These are phyloP conservation scores for Coriolopsis trogii DNA, from an alignment of 1,284 basidiomycete genomes.

Conservation along the genomic window DNA sequence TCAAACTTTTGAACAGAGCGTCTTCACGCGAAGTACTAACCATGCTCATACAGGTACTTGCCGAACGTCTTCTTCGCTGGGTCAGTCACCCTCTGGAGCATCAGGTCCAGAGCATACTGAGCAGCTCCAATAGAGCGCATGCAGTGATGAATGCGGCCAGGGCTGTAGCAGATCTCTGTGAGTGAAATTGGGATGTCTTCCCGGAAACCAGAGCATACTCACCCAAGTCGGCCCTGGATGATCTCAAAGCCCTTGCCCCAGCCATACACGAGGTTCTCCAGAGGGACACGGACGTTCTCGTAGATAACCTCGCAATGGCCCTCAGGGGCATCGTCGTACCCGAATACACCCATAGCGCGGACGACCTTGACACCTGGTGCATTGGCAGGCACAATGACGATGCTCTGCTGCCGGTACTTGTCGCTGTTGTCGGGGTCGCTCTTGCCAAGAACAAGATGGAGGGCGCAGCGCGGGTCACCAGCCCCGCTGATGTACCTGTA, in stretches of 20 bases:
- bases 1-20: background rate
- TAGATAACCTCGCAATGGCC: constrained; percentile 97
- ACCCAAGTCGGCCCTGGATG: constrained; percentile 97
- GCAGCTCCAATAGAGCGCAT: constrained; percentile 96
- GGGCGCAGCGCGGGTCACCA: constrained; percentile 86
- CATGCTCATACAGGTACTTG: constrained; percentile 90
- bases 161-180: constrained; percentile 46
- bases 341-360: constrained; percentile 91
- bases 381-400: constrained; percentile 91
- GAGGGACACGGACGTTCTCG: constrained; percentile 89
- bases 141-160: constrained; percentile 97
- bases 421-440: constrained; percentile 78
- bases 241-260: constrained; percentile 98
- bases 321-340: constrained; percentile 94
- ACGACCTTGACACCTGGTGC: constrained; percentile 88
- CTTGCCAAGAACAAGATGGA: constrained; percentile 96
- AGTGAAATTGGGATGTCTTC: background rate
- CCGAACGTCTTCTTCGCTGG: constrained; percentile 92
- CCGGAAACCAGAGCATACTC: constrained; percentile 28
- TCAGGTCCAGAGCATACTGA: constrained; percentile 82
- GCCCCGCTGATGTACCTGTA: constrained; percentile 95
- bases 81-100: constrained; percentile 93
- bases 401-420: constrained; percentile 85
- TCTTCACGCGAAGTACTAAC: constrained; percentile 49
- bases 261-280: constrained; percentile 84